These are phyloP conservation scores for Striga hermonthica DNA, from an alignment of 305 asterid species.

Conservation along the genomic window DNA sequence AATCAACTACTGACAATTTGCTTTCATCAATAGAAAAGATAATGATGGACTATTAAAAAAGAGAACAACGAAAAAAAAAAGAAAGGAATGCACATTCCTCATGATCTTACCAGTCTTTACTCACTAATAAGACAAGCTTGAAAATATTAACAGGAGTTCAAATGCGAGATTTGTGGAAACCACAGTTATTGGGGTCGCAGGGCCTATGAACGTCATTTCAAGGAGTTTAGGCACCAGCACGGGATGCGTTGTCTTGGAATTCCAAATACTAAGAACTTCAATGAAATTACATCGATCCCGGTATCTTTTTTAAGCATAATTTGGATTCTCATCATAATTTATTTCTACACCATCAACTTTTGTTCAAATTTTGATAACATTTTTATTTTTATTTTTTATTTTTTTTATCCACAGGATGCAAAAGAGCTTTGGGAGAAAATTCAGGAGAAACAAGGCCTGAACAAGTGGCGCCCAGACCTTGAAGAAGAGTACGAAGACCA, in stretches of 20 bases:
- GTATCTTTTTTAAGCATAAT: conserved; percentile 33
- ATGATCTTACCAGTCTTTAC: neutral
- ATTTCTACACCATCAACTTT: too few relatives aligned
- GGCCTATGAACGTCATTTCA: conserved; percentile 98
- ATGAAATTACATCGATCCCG: conserved; percentile 89
- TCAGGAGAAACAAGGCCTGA: conserved; percentile 79
- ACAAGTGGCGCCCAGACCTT: conserved; percentile 98
- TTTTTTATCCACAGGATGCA: conserved; percentile 60
- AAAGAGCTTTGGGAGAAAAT: conserved; percentile 90
- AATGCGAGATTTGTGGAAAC: conserved; percentile 98
- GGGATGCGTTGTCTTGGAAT: conserved; percentile 97
- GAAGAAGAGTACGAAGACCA: conserved; percentile 97
- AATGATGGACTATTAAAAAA: too few relatives aligned
- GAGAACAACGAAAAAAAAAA: too few relatives aligned
- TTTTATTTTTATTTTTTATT: too few relatives aligned
- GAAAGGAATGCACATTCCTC: neutral
- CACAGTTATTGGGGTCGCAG: conserved; percentile 99
- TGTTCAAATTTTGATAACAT: too few relatives aligned
- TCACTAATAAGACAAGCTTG: conserved; percentile 26
- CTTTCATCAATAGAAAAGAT: neutral
- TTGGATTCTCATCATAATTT: too few relatives aligned
- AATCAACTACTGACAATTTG: neutral
- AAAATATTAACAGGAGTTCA: conserved; percentile 70
- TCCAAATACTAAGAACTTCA: conserved; percentile 90
- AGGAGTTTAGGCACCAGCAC: conserved; percentile 97